Percentiles rank a stretch among this genome's conserved stretches.
These are phyloP conservation scores for Lachnellula cervina DNA, from an alignment of 2,329 filamentous ascomycete genomes.

Conservation along the genomic window DNA sequence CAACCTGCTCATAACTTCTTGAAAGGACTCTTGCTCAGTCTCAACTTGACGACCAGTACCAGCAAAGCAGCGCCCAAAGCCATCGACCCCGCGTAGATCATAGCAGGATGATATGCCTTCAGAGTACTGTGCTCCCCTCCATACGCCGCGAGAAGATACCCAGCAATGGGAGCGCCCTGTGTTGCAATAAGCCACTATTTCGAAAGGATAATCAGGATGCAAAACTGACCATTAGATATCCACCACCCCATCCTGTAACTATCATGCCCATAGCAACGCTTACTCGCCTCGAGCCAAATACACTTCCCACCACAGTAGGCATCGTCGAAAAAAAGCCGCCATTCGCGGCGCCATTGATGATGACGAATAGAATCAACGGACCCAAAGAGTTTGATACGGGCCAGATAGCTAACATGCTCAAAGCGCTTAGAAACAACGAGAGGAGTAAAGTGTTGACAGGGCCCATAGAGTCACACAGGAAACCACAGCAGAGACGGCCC, in stretches of 20 bases:
- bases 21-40: slow-evolving; percentile 35
- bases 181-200: background rate
- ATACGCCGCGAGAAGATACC: slow-evolving; percentile 52
- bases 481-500: slow-evolving; percentile 50
- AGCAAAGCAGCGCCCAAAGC: slow-evolving; percentile 41
- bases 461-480: slow-evolving; percentile 49
- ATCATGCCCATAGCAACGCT: slow-evolving; percentile 58
- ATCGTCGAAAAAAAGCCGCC: slow-evolving; percentile 61
- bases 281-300: slow-evolving; percentile 52
- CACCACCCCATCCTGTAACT: slow-evolving; percentile 54
- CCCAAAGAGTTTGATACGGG: slow-evolving; percentile 51
- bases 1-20: slow-evolving; percentile 31
- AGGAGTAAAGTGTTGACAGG: slow-evolving; percentile 50
- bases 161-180: slow-evolving; percentile 54
- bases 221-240: slow-evolving; percentile 52
- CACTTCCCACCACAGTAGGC: slow-evolving; percentile 56
- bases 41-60: slow-evolving; percentile 40
- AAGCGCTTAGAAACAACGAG: slow-evolving; percentile 45
- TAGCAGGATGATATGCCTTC: slow-evolving; percentile 53
- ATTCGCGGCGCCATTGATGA: slow-evolving; percentile 56
- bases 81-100: slow-evolving; percentile 56
- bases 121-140: slow-evolving; percentile 46
- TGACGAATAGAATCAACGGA: slow-evolving; percentile 50
- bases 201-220: background rate
- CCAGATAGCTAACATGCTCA: slow-evolving; percentile 59